A percentile compares a stretch with the other conserved stretches of the same genome.
Conservation (phyloP, 1,139 yeast genomes). For the Zhuliangozyma parablackwelliae region DNA sequence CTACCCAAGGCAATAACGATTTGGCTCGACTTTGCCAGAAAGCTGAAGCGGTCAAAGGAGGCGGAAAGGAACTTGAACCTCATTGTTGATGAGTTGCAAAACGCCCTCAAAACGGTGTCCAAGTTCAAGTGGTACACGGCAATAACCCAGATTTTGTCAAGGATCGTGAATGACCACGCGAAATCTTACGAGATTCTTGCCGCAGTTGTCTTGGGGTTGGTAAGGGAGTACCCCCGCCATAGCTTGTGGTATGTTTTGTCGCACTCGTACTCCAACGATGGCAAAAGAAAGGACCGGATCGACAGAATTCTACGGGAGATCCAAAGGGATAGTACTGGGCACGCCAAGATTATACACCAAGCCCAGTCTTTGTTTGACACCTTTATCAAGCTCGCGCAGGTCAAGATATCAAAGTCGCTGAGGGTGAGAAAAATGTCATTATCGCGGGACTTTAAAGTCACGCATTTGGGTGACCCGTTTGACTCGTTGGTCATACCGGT, state of each 20-base stretch:
- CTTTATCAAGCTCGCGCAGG: conserved; percentile 33
- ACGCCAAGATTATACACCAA: conserved; percentile 9
- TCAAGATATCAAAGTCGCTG: conserved; percentile 25
- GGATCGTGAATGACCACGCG: conserved; percentile 63
- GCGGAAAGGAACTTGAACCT: conserved; percentile 37
- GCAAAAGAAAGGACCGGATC: conserved; percentile 51
- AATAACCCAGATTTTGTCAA: conserved; percentile 77
- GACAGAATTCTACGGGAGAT: conserved; percentile 19
- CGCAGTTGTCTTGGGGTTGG: conserved; percentile 52
- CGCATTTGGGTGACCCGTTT: conserved; percentile 50
- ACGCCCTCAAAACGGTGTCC: conserved; percentile 47
- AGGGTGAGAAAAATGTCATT: conserved; percentile 32
- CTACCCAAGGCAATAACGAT: conserved; percentile 84
- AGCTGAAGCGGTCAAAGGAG: conserved; percentile 20
- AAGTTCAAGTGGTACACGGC: conserved; percentile 78
- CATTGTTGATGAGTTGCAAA: conserved; percentile 52
- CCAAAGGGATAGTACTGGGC: conserved; percentile 10
- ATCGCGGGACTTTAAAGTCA: conserved; percentile 42
- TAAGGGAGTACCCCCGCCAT: conserved; percentile 70
- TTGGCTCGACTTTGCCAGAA: conserved; percentile 81
- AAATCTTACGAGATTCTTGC: conserved; percentile 55
- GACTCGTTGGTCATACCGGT: conserved; percentile 75
- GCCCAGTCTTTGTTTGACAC: conserved; percentile 33
- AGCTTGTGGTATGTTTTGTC: conserved; percentile 84
- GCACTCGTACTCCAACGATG: conserved; percentile 64